Percentiles rank a stretch among this genome's conserved stretches.
Evolutionary conservation across 352 stramenopile species (phyloP).

Genomic region (Phytophthora lateralis): DNA sequence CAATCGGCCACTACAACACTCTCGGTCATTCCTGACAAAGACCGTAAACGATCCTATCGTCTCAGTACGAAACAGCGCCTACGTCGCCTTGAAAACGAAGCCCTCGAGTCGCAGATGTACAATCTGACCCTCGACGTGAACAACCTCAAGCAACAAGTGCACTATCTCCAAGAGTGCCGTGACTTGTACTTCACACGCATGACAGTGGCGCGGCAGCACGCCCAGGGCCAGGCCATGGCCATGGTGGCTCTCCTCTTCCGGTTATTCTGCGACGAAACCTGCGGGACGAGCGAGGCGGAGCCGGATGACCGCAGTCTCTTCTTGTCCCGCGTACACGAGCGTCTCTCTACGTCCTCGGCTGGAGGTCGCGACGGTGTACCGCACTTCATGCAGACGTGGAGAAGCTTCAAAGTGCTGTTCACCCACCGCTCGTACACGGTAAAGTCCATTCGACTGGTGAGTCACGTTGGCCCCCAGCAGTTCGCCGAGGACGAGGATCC

Average conservation of each 20-base stretch:
- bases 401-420: slow-evolving; percentile 37
- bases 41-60: slow-evolving; percentile 8
- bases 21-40: slow-evolving; percentile 7
- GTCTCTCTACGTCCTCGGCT: slow-evolving; percentile 5
- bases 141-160: slow-evolving; percentile 26
- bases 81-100: slow-evolving; percentile 1
- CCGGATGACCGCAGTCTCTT: slow-evolving; percentile 12
- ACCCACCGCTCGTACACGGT: slow-evolving; percentile 21
- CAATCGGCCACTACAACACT: not conserved
- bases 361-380: slow-evolving; percentile 13
- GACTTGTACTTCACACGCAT: slow-evolving; percentile 11
- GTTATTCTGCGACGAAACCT: slow-evolving; percentile 22
- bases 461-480: not conserved
- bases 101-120: slow-evolving; percentile 11
- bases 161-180: slow-evolving; percentile 12
- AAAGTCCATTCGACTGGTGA: slow-evolving; percentile 20
- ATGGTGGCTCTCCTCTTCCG: slow-evolving; percentile 24
- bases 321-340: slow-evolving; percentile 22
- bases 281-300: slow-evolving; percentile 6
- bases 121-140: slow-evolving; percentile 28
- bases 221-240: slow-evolving; percentile 10
- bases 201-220: slow-evolving; percentile 6
- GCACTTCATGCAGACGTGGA: slow-evolving; percentile 39
- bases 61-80: slow-evolving; percentile 13
- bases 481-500: not conserved